Percentiles rank a stretch among this genome's conserved stretches.
Conservation (phyloP, 1,284 basidiomycete species). For the Pulveroboletus sp. region DNA sequence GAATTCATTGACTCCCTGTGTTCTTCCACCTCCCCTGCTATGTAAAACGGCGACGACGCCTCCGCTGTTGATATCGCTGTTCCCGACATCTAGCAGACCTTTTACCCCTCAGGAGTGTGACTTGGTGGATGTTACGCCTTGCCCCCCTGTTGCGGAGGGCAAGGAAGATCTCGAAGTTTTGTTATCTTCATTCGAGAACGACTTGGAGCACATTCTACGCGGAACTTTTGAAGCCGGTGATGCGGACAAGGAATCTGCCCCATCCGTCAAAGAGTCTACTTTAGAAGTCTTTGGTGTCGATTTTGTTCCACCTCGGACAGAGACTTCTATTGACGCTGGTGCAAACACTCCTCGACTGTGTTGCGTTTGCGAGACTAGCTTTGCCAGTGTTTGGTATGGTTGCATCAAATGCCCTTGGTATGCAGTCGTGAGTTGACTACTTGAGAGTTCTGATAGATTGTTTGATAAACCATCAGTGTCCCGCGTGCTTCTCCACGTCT, state of each 20-base stretch:
- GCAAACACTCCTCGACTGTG: slow-evolving; percentile 29
- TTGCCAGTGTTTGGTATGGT: slow-evolving; percentile 38
- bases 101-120: background rate
- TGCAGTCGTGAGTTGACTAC: slow-evolving; percentile 36
- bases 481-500: slow-evolving; percentile 29
- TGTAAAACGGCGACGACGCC: background rate
- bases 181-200: slow-evolving; percentile 55
- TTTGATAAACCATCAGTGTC: slow-evolving; percentile 22
- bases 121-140: slow-evolving; percentile 19
- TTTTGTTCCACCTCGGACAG: background rate
- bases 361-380: slow-evolving; percentile 38
- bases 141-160: slow-evolving; percentile 49
- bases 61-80: slow-evolving; percentile 33
- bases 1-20: no score
- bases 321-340: background rate
- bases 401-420: slow-evolving; percentile 46
- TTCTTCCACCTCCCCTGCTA: background rate
- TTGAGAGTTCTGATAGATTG: slow-evolving; percentile 15
- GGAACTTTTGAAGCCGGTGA: slow-evolving; percentile 42
- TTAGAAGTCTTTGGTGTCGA: background rate
- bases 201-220: slow-evolving; percentile 50
- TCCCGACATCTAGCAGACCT: slow-evolving; percentile 14
- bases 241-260: background rate
- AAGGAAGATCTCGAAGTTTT: slow-evolving; percentile 54
- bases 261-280: background rate